A percentile compares a stretch with the other conserved stretches of the same genome.
Evolutionary conservation across 2,329 filamentous ascomycete species (phyloP).

Genomic region (Fusarium sarcochroum): DNA sequence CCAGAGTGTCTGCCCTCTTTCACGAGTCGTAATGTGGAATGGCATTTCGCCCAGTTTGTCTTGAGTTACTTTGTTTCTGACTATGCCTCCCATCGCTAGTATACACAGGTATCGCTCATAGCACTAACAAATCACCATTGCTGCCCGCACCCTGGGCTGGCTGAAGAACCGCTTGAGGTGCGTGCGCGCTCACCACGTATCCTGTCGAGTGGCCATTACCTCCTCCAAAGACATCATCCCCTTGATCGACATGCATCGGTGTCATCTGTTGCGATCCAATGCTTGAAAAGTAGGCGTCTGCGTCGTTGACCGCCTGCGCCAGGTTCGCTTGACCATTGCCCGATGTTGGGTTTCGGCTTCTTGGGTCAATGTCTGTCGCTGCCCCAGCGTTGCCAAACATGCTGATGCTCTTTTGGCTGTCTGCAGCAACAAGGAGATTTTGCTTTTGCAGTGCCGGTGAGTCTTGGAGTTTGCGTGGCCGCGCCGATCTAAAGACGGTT

Average conservation of each 20-base stretch:
- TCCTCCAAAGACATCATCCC: slow-evolving; percentile 74
- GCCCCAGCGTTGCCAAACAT: slow-evolving; percentile 69
- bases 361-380: slow-evolving; percentile 64
- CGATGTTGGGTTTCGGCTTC: slow-evolving; percentile 51
- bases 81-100: slow-evolving; percentile 38
- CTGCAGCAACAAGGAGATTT: slow-evolving; percentile 66
- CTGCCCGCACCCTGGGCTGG: slow-evolving; percentile 73
- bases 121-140: slow-evolving; percentile 79
- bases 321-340: slow-evolving; percentile 63
- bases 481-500: slow-evolving; percentile 92
- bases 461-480: slow-evolving; percentile 82
- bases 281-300: slow-evolving; percentile 90
- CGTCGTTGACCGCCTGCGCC: slow-evolving; percentile 82
- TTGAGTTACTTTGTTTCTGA: slow-evolving; percentile 21
- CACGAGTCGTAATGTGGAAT: background rate
- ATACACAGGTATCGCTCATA: slow-evolving; percentile 58
- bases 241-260: slow-evolving; percentile 75
- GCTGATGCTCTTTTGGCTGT: slow-evolving; percentile 72
- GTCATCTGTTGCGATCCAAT: slow-evolving; percentile 82
- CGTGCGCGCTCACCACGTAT: slow-evolving; percentile 86
- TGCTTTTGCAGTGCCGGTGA: slow-evolving; percentile 88
- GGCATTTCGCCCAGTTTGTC: slow-evolving; percentile 5
- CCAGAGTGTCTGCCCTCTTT: background rate
- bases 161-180: slow-evolving; percentile 81
- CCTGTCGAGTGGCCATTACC: slow-evolving; percentile 66